Percentiles rank a stretch among this genome's conserved stretches.
Conservation (phyloP, 306 rosid species). For the Myrica gale region DNA sequence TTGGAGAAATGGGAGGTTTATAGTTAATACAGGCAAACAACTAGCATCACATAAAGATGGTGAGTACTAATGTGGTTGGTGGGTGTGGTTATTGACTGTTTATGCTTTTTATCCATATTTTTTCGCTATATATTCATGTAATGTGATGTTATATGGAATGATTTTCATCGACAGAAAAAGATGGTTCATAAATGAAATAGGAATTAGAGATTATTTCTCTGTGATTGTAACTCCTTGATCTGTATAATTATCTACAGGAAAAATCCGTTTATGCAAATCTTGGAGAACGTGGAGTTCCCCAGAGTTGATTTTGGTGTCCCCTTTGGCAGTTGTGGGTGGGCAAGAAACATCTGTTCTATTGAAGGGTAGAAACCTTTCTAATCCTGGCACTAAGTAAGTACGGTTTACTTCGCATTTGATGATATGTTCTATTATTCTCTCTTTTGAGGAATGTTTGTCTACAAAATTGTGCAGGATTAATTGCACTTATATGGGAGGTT, state of each 20-base stretch:
- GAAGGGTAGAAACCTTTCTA: constrained; percentile 76
- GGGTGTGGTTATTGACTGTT: constrained; percentile 10
- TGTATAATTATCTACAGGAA: constrained; percentile 53
- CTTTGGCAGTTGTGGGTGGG: constrained; percentile 81
- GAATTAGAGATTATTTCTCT: background rate
- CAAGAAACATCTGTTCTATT: constrained; percentile 62
- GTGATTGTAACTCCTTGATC: constrained; percentile 19
- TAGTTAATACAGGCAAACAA: constrained; percentile 68
- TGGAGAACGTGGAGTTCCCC: constrained; percentile 79
- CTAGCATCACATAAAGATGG: constrained; percentile 83
- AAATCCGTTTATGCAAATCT: constrained; percentile 54
- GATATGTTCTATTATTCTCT: constrained; percentile 1
- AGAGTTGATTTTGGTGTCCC: constrained; percentile 75
- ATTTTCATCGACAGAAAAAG: background rate
- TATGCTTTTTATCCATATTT: background rate
- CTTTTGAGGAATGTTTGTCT: constrained; percentile 21
- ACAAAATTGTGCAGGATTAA: constrained; percentile 60
- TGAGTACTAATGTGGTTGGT: constrained; percentile 37
- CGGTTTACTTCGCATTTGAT: background rate
- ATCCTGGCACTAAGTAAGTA: constrained; percentile 74
- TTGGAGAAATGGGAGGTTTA: constrained; percentile 91
- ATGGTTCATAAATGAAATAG: background rate
- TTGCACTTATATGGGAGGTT: constrained; percentile 68
- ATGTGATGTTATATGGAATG: constrained; percentile 11
- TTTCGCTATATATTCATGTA: constrained; percentile 8